Percentiles rank a stretch among this genome's conserved stretches.
Evolutionary conservation across 257 asterid species (phyloP).

Genomic region (Coffea eugenioides): DNA sequence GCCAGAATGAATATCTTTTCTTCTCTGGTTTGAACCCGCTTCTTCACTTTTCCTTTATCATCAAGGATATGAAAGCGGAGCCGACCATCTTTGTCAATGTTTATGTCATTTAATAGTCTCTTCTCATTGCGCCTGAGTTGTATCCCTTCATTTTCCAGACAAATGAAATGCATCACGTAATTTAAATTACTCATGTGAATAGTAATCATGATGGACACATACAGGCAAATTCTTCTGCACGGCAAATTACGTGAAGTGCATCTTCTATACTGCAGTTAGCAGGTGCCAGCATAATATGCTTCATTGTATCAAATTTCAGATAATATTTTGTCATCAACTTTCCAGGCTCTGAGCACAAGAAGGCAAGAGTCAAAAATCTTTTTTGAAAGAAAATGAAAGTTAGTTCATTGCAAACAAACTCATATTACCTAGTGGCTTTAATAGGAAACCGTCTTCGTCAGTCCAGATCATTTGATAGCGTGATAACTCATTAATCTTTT

Average conservation of each 20-base stretch:
- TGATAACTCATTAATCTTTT: constrained; percentile 81
- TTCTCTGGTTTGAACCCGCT: constrained; percentile 89
- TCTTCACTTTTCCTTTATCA: constrained; percentile 79
- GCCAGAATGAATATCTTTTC: constrained; percentile 90
- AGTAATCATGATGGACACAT: constrained; percentile 24
- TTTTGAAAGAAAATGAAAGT: constrained; percentile 9
- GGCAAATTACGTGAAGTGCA: constrained; percentile 68
- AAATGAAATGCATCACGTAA: constrained; percentile 24
- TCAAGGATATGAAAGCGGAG: constrained; percentile 90
- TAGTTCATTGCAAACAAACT: constrained; percentile 11
- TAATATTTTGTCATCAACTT: constrained; percentile 94
- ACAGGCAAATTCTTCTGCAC: constrained; percentile 91
- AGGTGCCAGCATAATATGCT: constrained; percentile 82
- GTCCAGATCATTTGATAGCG: constrained; percentile 89
- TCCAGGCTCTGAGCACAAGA: constrained; percentile 73
- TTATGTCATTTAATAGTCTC: constrained; percentile 84
- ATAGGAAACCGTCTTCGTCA: constrained; percentile 88
- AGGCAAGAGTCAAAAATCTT: constrained; percentile 10
- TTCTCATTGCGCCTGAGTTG: constrained; percentile 94
- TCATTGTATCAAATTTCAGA: constrained; percentile 94
- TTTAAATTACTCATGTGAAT: constrained; percentile 18
- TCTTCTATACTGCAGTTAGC: constrained; percentile 73
- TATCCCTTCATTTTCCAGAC: constrained; percentile 74
- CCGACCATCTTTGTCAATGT: constrained; percentile 79
- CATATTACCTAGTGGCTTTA: constrained; percentile 79